Conservation (phyloP, 164 flowering plant species). For the Buxus sempervirens region DNA sequence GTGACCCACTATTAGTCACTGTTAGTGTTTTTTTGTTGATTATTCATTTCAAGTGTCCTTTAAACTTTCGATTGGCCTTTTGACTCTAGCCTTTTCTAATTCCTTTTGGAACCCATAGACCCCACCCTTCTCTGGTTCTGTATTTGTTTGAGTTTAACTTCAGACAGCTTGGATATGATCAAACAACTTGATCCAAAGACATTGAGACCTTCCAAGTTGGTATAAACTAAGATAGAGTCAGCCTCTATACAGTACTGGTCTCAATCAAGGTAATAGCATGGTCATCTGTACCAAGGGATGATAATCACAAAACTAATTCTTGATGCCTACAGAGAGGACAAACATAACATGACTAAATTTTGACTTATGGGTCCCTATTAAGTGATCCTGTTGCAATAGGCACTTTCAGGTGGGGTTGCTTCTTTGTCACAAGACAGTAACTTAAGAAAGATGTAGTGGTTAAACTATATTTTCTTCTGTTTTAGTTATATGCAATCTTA, state of each 20-base stretch:
- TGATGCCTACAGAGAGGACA: constrained; percentile 19
- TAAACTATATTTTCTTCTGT: constrained; percentile 5
- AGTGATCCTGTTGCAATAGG: constrained; percentile 15
- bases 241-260: not conserved
- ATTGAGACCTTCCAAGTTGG: not conserved
- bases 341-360: constrained; percentile 22
- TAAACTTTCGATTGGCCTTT: constrained; percentile 34
- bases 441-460: constrained; percentile 1
- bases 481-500: constrained; percentile 27
- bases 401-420: constrained; percentile 21
- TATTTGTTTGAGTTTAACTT: not conserved
- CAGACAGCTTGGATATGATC: not conserved
- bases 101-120: constrained; percentile 26
- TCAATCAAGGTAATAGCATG: not conserved
- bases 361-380: constrained; percentile 22
- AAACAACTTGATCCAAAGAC: not conserved
- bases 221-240: not conserved
- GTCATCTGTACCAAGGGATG: not conserved
- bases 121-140: constrained; percentile 8
- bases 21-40: constrained; percentile 21
- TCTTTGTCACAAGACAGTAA: constrained; percentile 17
- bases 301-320: not conserved
- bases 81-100: constrained; percentile 40
- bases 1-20: constrained; percentile 27
- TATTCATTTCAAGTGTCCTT: constrained; percentile 15